Percentiles rank a stretch among this genome's conserved stretches.
Evolutionary conservation across 768 basidiomycete species (phyloP).

Genomic region (Pholiota molesta): DNA sequence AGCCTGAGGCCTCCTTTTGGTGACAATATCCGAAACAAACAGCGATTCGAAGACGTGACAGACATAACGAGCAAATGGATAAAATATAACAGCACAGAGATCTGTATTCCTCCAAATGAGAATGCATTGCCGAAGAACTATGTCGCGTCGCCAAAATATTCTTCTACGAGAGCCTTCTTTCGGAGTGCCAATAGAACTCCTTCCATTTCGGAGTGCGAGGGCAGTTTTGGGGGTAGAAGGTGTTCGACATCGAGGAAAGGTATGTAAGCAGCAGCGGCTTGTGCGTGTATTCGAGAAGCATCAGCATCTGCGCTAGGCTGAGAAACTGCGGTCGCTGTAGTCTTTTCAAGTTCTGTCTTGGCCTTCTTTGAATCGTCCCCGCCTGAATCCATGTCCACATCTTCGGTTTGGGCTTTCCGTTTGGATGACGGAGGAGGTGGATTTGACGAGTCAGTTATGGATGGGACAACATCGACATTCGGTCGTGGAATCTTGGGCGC

Average conservation of each 20-base stretch:
- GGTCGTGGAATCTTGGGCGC: constrained; percentile 55
- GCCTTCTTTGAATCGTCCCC: constrained; percentile 39
- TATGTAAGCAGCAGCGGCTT: constrained; percentile 69
- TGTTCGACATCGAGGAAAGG: constrained; percentile 75
- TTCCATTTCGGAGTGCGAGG: constrained; percentile 80
- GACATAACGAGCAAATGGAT: background rate
- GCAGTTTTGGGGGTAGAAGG: constrained; percentile 76
- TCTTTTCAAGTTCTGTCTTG: constrained; percentile 25
- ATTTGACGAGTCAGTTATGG: constrained; percentile 20
- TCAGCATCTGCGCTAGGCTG: constrained; percentile 30
- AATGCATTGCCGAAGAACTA: constrained; percentile 13
- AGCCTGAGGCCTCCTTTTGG: background rate
- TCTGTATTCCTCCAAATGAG: background rate
- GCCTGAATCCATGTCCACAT: constrained; percentile 38
- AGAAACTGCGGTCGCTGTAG: constrained; percentile 24
- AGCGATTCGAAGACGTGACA: background rate
- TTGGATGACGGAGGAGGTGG: constrained; percentile 40
- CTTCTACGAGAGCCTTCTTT: constrained; percentile 83
- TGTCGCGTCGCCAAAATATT: constrained; percentile 54
- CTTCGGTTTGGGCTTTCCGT: constrained; percentile 55
- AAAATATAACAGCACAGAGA: background rate
- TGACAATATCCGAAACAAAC: background rate
- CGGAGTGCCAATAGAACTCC: constrained; percentile 69
- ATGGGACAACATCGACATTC: constrained; percentile 19
- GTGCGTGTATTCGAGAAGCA: constrained; percentile 43